Base-by-base conservation (phyloP, 192 early-diverging fungal species). In the Podila clonocystis region DNA sequence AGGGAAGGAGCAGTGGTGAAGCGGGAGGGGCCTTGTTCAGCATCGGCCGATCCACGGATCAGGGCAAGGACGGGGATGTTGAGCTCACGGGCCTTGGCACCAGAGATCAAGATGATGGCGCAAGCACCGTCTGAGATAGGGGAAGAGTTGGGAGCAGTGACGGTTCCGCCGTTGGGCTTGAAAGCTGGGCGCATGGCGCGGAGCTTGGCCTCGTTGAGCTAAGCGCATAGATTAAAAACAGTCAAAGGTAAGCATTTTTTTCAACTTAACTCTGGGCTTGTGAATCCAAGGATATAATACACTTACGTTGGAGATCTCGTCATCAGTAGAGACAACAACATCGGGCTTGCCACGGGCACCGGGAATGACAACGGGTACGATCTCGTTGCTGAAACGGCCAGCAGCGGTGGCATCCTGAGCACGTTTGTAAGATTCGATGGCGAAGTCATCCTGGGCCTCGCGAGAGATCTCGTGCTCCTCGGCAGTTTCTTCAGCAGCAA, bases 141-240 rank as follows among this genome's bases (percentile, higher is more conserved):
- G 11, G 93, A 94, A 1, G 94, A 91, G 74, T 95, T 95, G 62
- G 92, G 90, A 13, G 97, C 97, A 31, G 97, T 99, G 58, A 98
- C 96, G 4, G 96, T 94, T 64, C 97, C 97, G 29, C 90, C 89
- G 49, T 87, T 90, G 59, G 91, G 74, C 59, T 91, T 87, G 87
- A 99, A 99, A 15, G 94, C 94, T 19, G 96, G 94, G 64, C 93
- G 92, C 75, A 98, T 89, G 55, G 92, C 89, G 65, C 94, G 90
- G 24, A 99, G 85, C 85, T 99, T 99, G 45, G 93, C 93, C 34
- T 89, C 84, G 68, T 96, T 96, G 63, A 93, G 85, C 85, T 85
- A 61, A 22, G 13, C 4, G 17, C 24, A 22, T 24, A 61, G 22
- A 34, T 3, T 28, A 22, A 33, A 36, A 61, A 0, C 49, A 59